Conservation (phyloP, 495 filamentous ascomycete genomes). For the Lophium mytilinum region DNA sequence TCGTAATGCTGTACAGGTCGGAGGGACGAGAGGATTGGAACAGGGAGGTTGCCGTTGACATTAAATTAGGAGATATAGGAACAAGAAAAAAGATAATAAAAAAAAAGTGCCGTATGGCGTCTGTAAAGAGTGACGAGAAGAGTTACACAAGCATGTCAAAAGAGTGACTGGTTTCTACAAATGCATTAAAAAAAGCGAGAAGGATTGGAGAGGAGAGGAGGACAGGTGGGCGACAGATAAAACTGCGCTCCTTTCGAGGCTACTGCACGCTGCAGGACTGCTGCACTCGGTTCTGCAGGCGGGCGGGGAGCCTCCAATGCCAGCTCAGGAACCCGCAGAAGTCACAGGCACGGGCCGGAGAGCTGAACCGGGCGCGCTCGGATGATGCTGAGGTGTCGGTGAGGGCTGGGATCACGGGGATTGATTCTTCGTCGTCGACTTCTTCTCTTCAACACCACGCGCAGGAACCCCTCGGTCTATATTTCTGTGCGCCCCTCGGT, state of each 20-base stretch:
- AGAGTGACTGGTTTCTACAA: conserved; percentile 26
- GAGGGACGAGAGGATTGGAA: conserved; percentile 9
- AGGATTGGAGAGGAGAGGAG: conserved; percentile 14
- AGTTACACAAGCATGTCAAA: conserved; percentile 24
- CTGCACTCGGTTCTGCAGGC: conserved; percentile 5
- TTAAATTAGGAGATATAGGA: conserved; percentile 25
- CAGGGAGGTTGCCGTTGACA: conserved; percentile 2
- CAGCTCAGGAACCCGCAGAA: conserved; percentile 13
- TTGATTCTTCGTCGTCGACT: no score
- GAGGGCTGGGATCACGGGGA: no score
- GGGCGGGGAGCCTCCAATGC: conserved; percentile 11
- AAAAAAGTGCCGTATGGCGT: conserved; percentile 19
- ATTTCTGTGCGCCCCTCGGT: neutral
- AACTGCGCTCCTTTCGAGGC: conserved; percentile 9
- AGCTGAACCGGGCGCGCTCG: neutral
- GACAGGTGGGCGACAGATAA: conserved; percentile 21
- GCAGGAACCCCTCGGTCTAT: neutral
- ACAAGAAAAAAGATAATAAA: conserved; percentile 24
- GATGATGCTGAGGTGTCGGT: no score
- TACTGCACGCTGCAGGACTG: conserved; percentile 17
- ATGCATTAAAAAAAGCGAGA: conserved; percentile 27
- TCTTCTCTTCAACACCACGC: neutral
- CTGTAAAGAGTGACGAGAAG: conserved; percentile 28
- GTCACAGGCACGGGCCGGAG: conserved; percentile 1
- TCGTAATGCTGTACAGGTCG: neutral